phyloP scores from a whole-genome alignment of 805 yeast genomes.

The Cyberlindnera bimundalis region DNA sequence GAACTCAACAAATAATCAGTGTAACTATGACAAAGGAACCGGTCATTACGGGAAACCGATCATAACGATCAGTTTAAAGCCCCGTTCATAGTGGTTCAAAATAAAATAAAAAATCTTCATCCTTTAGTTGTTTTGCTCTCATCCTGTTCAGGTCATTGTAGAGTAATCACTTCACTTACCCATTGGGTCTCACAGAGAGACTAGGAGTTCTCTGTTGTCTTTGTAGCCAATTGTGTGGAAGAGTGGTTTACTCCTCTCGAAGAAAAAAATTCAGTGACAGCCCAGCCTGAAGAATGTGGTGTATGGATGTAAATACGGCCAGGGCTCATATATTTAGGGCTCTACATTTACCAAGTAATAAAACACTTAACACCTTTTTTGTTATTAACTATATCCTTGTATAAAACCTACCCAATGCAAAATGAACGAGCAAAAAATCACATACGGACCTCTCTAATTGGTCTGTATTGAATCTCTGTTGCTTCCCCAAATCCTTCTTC shows the following conservation, averaged over 20 bases:
- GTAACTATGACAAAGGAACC: conserved; percentile 80
- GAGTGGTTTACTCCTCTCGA: no score
- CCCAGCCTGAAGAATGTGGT: no score
- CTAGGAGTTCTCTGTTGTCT: not conserved
- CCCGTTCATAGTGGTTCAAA: conserved; percentile 29
- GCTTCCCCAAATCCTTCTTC: conserved; percentile 67
- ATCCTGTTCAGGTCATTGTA: no score
- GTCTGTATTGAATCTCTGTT: conserved; percentile 42
- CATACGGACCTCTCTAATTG: conserved; percentile 28
- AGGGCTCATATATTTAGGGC: no score
- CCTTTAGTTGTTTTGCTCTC: conserved; percentile 13
- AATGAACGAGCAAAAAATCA: conserved; percentile 10
- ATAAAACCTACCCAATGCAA: not conserved
- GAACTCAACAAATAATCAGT: conserved; percentile 46
- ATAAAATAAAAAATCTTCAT: conserved; percentile 25
- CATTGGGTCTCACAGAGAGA: not conserved
- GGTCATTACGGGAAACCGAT: conserved; percentile 55
- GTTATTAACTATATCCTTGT: no score
- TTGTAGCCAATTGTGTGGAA: no score
- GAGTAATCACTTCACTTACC: not conserved
- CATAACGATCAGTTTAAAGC: conserved; percentile 24
- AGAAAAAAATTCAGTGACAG: no score
- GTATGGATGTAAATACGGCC: conserved; percentile 6
- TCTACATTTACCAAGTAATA: no score
- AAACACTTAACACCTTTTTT: no score